Evolutionary conservation across 441 rosid species (phyloP), one percentile per base, ranked within the genome.

Genomic region (Adansonia rubrostipa): DNA sequence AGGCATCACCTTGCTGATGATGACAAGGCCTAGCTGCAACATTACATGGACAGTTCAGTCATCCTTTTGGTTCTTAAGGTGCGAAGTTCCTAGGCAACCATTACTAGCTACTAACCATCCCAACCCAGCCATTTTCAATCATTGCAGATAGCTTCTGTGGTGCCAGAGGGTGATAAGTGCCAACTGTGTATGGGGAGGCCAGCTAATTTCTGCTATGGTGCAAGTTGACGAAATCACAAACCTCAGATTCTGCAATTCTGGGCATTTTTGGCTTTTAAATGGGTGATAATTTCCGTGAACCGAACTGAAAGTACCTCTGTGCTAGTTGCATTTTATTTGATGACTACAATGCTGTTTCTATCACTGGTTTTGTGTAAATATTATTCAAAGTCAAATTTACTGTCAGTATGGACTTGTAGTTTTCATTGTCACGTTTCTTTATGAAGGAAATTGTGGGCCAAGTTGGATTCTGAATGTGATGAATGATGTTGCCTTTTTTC

Each of bases 1-100:
- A 92, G 86, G 87, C 92, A 91, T 83, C 88, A 68, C 62, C 75
- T 71, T 33, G 75, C 20, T 3, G 62, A 54, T n/a, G 63, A 53
- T n/a, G 28, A 36, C 62, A n/a, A 54, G n/a, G 0, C 63, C 1
- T 51, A 51, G 22, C 15, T 51, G 14, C 19, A 3, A n/a, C 61
- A 50, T 24, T 51, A 24, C 60, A 13, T 51, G 6, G 22, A 22
- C 13, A 69, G 60, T 3, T 24, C 4, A 24, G 9, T 20, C 7
- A 51, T 19, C 28, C 36, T 14, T 20, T 45, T 19, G 17, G 56
- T 45, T 68, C 56, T 9, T 24, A 44, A 58, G 53, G 51, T 14
- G 47, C 1, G 5, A 44, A 69, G 19, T 20, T 5, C 36, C 56
- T 11, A 47, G 36, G 42, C 19, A 68, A 20, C 24, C n/a, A 68